Conservation (phyloP, 257 asterid genomes). For the Nicotiana sylvestris region DNA sequence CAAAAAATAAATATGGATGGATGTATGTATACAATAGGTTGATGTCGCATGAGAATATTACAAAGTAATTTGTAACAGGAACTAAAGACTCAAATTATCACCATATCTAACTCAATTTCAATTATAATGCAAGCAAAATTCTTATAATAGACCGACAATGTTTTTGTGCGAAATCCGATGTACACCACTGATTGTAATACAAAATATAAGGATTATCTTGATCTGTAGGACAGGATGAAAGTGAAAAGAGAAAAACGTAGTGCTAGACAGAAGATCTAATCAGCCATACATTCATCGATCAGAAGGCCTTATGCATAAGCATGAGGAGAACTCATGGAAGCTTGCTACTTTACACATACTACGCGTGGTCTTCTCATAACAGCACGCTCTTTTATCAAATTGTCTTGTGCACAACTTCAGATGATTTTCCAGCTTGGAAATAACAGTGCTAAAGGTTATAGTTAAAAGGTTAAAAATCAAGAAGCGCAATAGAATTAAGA, state of each 20-base stretch:
- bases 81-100: background rate
- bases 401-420: background rate
- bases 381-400: constrained; percentile 3
- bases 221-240: background rate
- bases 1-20: background rate
- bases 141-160: background rate
- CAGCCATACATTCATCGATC: background rate
- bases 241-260: background rate
- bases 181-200: background rate
- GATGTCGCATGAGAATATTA: background rate
- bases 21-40: background rate
- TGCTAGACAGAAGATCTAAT: too few species aligned
- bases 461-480: background rate
- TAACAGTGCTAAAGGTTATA: background rate
- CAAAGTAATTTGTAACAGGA: background rate
- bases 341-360: background rate
- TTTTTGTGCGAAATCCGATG: too few species aligned
- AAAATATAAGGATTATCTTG: background rate
- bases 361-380: background rate
- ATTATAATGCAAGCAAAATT: background rate
- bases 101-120: background rate
- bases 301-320: background rate
- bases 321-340: background rate
- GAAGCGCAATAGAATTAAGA: too few species aligned
- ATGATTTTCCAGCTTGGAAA: background rate